Percentiles rank a stretch among this genome's conserved stretches.
Evolutionary conservation across 73 alveolate species (phyloP).

Genomic region (Paramecium sexaurelia): DNA sequence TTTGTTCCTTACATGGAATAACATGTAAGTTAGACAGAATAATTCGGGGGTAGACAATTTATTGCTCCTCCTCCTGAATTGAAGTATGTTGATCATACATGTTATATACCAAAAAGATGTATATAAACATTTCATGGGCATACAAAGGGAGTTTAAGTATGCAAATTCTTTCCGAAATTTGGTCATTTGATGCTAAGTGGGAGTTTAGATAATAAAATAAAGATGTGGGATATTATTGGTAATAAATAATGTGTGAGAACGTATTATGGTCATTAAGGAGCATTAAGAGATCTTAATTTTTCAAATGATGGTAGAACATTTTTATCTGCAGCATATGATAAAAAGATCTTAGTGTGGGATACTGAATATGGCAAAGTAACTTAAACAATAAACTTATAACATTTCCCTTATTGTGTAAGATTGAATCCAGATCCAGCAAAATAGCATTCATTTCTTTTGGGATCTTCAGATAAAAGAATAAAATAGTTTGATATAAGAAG

Average conservation of each 20-base stretch:
- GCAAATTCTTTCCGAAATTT: conserved; percentile 93
- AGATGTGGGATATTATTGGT: conserved; percentile 97
- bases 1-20: conserved; percentile 53
- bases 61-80: conserved; percentile 92
- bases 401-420: conserved; percentile 93
- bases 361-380: conserved; percentile 98
- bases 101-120: conserved; percentile 96
- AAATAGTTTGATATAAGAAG: conserved; percentile 87
- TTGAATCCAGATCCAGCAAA: conserved; percentile 92
- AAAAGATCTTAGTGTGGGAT: conserved; percentile 94
- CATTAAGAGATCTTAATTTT: conserved; percentile 94
- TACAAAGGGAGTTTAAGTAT: conserved; percentile 88
- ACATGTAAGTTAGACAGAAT: conserved; percentile 55
- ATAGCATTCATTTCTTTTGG: conserved; percentile 89
- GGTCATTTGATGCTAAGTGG: conserved; percentile 95
- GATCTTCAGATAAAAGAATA: conserved; percentile 90
- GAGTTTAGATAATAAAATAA: conserved; percentile 90
- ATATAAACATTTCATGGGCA: conserved; percentile 94
- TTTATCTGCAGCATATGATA: conserved; percentile 94
- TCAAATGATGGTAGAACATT: conserved; percentile 94
- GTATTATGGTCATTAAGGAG: conserved; percentile 95
- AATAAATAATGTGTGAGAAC: conserved; percentile 94
- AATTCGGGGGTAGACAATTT: conserved; percentile 87
- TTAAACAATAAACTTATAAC: conserved; percentile 83
- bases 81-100: conserved; percentile 89